Evolutionary conservation across 2,329 filamentous ascomycete genomes (phyloP), one percentile per base, ranked within the genome.

Genomic region (Arthroderma uncinatum): DNA sequence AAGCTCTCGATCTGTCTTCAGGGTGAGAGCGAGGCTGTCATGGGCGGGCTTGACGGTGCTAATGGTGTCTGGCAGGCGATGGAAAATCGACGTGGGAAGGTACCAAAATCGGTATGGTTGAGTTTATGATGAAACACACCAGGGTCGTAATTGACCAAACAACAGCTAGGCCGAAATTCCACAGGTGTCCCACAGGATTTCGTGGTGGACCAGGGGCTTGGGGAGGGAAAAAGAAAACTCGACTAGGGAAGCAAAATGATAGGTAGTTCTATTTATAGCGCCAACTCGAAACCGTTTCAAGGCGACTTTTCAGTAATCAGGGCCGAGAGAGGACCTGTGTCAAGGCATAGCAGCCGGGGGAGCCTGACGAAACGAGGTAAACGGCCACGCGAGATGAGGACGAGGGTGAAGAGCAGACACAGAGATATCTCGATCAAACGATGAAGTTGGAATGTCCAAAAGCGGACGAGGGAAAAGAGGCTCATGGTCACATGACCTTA

Each of bases 101-200:
- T 30, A 37, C 53, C 53, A 55, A 28, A 55, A 40, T 30, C n/a
- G 53, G 53, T 40, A 55, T 55, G 53, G 53, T 42, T 37, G 37
- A 53, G 25, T 52, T 55, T 40, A 55, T 42, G 34, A 42, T 55
- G 53, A 55, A 55, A 55, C 53, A 42, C 53, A 55, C 53, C 53
- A 55, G 53, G 53, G 36, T 55, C 53, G 12, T n/a, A 42, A 42
- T 55, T 37, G 53, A 23, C 53, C 53, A 40, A 39, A 30, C 25
- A 55, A 16, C 37, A 40, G 37, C 25, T 42, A 42, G 53, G 53
- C 53, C 14, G 34, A 42, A 39, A 30, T 42, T 55, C 53, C 53
- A 53, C 30, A 42, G 36, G 37, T 8, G 53, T 55, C 25, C 34
- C 53, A 55, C 53, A 55, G 53, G 37, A 36, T 56, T 56, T 56